A percentile compares a stretch with the other conserved stretches of the same genome.
Conservation (phyloP, 768 basidiomycete species). For the Lactarius vividus region DNA sequence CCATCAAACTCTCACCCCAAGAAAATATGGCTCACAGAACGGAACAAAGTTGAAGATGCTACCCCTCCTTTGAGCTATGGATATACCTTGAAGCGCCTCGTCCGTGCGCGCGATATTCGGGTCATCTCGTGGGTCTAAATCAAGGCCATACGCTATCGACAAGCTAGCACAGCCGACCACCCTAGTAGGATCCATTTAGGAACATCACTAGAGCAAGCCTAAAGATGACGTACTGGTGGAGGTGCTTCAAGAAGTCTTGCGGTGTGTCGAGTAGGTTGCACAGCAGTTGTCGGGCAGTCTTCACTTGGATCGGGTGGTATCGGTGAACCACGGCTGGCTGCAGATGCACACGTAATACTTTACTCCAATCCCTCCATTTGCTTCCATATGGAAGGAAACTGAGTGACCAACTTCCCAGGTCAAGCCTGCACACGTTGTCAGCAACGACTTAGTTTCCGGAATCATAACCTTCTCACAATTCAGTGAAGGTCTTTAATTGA, state of each 20-base stretch:
- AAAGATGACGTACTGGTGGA: conserved; percentile 36
- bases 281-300: conserved; percentile 36
- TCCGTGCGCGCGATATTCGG: conserved; percentile 44
- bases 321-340: conserved; percentile 34
- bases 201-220: background rate
- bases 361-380: conserved; percentile 42
- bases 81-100: conserved; percentile 36
- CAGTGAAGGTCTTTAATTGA: conserved; percentile 31
- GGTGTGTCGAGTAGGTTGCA: conserved; percentile 37
- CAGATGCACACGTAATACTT: conserved; percentile 43
- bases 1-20: background rate
- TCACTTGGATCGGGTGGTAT: conserved; percentile 35
- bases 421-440: conserved; percentile 36
- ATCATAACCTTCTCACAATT: conserved; percentile 25
- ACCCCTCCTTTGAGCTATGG: conserved; percentile 38
- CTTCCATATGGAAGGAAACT: conserved; percentile 42
- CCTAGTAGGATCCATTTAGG: background rate
- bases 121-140: conserved; percentile 40
- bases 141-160: conserved; percentile 45
- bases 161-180: conserved; percentile 38
- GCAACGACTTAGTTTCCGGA: background rate
- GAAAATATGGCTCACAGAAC: conserved; percentile 28
- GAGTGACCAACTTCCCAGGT: conserved; percentile 40
- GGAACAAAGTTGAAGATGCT: conserved; percentile 47
- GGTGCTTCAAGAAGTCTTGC: conserved; percentile 37